These are phyloP conservation scores for Rheum nobile DNA, from an alignment of 148 eudicot genomes.

Conservation along the genomic window DNA sequence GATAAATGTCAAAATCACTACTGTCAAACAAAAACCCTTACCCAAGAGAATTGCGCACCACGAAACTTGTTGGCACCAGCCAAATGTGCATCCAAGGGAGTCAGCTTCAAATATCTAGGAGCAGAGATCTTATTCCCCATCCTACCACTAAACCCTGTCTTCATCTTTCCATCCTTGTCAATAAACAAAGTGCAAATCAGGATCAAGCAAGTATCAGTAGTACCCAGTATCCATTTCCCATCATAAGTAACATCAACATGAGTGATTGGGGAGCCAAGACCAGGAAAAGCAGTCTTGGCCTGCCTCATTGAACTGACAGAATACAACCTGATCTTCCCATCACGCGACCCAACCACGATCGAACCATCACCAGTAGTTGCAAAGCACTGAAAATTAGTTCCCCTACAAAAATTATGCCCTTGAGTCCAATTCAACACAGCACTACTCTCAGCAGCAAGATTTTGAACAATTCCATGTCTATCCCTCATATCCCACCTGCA, in stretches of 20 bases:
- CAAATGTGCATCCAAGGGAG: constrained; percentile 83
- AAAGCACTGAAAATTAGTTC: constrained; percentile 92
- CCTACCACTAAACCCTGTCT: constrained; percentile 78
- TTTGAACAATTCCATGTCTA: constrained; percentile 66
- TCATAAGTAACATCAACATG: constrained; percentile 95
- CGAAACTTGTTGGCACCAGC: constrained; percentile 70
- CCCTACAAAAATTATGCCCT: constrained; percentile 85
- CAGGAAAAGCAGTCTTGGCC: constrained; percentile 97
- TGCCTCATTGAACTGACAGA: constrained; percentile 88
- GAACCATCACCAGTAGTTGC: constrained; percentile 97
- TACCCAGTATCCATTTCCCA: constrained; percentile 98
- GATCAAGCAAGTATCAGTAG: constrained; percentile 76
- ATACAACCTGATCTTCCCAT: constrained; percentile 91
- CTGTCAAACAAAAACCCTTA: constrained; percentile 20
- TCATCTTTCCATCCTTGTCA: constrained; percentile 86
- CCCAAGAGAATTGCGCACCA: constrained; percentile 95
- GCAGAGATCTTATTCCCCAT: constrained; percentile 88
- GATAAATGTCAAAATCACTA: background rate
- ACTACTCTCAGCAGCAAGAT: constrained; percentile 27
- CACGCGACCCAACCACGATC: constrained; percentile 87
- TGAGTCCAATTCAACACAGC: constrained; percentile 87
- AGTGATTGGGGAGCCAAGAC: constrained; percentile 83
- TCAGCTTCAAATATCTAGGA: constrained; percentile 80
- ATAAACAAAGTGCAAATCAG: constrained; percentile 82
- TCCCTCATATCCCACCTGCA: constrained; percentile 99